phyloP scores from a whole-genome alignment of 441 rosid genomes.

The Euphorbia corollata region DNA sequence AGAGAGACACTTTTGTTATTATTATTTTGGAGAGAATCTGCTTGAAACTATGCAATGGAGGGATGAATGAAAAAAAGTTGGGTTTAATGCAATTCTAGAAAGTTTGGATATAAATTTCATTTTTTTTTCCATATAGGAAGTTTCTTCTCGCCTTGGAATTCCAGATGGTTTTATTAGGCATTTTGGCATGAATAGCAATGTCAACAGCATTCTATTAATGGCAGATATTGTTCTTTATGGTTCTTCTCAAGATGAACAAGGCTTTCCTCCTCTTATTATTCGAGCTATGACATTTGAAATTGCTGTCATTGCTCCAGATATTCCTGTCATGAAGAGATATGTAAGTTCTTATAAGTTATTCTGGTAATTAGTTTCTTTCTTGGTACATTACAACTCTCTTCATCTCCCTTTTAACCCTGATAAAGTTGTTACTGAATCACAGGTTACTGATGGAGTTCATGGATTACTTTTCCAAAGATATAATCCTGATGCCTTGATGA shows the following conservation, averaged over 20 bases:
- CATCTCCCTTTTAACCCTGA: constrained; percentile 14
- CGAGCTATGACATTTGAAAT: constrained; percentile 91
- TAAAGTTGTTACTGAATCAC: constrained; percentile 24
- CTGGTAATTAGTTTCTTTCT: constrained; percentile 17
- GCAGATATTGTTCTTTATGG: constrained; percentile 88
- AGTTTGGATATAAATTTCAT: background rate
- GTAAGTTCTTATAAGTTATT: constrained; percentile 37
- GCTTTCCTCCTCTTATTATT: constrained; percentile 70
- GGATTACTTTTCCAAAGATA: constrained; percentile 59
- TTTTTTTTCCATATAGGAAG: constrained; percentile 43
- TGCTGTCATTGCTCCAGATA: constrained; percentile 71
- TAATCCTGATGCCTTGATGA: constrained; percentile 59
- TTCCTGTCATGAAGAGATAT: constrained; percentile 67
- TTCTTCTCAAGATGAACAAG: constrained; percentile 93
- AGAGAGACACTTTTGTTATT: background rate
- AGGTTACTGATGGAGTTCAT: constrained; percentile 72
- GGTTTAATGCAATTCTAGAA: constrained; percentile 4
- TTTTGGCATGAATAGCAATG: constrained; percentile 73
- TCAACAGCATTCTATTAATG: constrained; percentile 59
- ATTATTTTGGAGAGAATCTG: constrained; percentile 10
- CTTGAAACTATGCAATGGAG: background rate
- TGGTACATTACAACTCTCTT: constrained; percentile 10
- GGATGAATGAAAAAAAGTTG: constrained; percentile 1
- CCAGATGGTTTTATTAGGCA: constrained; percentile 54
- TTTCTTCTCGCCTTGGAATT: constrained; percentile 75